Conservation (phyloP, 306 rosid species). For the Sechiopsis laciniata region DNA sequence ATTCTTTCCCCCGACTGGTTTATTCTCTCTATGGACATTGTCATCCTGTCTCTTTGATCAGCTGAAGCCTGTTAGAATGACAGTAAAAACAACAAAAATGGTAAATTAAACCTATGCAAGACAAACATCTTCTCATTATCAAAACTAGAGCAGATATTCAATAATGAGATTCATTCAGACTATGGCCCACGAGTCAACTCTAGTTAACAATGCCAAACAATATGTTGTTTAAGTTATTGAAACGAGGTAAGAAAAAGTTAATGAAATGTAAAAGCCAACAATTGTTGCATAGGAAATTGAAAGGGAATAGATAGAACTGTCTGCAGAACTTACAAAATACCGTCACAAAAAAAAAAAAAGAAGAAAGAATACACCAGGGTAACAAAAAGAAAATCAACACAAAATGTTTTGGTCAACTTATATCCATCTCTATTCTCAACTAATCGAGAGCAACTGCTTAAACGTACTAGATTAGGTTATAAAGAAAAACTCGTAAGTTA, state of each 20-base stretch:
- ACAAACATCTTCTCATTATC: background rate
- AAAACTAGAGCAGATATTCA: background rate
- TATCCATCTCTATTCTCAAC: background rate
- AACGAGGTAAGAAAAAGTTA: background rate
- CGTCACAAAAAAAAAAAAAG: background rate
- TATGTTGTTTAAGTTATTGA: background rate
- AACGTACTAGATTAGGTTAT: background rate
- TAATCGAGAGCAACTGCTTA: background rate
- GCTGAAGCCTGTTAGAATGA: conserved; percentile 20
- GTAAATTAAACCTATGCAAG: background rate
- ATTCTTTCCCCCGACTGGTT: conserved; percentile 26
- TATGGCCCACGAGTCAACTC: background rate
- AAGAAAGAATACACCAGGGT: too few relatives aligned
- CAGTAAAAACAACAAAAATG: background rate
- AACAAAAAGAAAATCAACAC: too few relatives aligned
- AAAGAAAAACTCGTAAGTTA: background rate
- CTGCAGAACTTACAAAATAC: background rate
- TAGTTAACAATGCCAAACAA: background rate
- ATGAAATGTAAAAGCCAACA: background rate
- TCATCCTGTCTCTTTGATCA: conserved; percentile 27
- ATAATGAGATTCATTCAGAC: background rate
- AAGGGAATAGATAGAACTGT: background rate
- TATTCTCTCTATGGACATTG: conserved; percentile 26
- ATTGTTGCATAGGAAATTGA: background rate
- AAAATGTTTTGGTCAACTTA: background rate